Conservation (phyloP, 2,329 filamentous ascomycete genomes). For the Apiospora arundinis region DNA sequence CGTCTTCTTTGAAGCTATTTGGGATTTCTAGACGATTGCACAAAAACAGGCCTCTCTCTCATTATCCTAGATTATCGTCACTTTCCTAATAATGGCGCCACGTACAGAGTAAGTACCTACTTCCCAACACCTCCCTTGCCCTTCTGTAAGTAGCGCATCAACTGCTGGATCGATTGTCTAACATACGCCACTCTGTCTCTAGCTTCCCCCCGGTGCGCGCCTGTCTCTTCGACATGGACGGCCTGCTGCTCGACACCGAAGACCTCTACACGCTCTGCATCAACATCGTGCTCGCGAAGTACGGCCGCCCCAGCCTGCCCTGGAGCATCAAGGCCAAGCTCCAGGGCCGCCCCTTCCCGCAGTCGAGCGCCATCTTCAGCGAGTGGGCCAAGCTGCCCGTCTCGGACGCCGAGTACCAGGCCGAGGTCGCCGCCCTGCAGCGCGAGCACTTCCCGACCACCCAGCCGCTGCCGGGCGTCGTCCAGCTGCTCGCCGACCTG, state of each 20-base stretch:
- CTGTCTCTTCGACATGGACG: constrained; percentile 99
- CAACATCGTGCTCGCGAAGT: constrained; percentile 80
- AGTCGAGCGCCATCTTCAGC: constrained; percentile 63
- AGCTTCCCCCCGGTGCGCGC: constrained; percentile 83
- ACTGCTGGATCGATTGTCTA: constrained; percentile 22
- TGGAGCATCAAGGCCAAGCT: constrained; percentile 95
- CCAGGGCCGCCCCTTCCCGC: constrained; percentile 62
- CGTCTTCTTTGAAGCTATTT: not conserved
- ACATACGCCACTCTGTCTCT: constrained; percentile 23
- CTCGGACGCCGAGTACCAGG: constrained; percentile 68
- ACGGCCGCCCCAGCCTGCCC: constrained; percentile 76
- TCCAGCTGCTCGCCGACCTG: constrained; percentile 69
- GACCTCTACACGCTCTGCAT: constrained; percentile 85
- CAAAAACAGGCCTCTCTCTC: not conserved
- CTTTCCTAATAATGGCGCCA: constrained; percentile 45
- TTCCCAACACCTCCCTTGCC: constrained; percentile 37
- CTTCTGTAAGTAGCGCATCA: not conserved
- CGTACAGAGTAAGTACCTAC: constrained; percentile 50
- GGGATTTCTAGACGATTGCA: not conserved
- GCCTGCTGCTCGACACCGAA: constrained; percentile 91
- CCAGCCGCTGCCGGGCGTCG: constrained; percentile 81
- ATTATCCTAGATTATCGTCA: no score
- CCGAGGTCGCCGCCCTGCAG: constrained; percentile 68
- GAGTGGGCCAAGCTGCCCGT: constrained; percentile 90
- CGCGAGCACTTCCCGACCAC: constrained; percentile 73